A percentile compares a stretch with the other conserved stretches of the same genome.
Conservation (phyloP, 306 rosid genomes). For the Boehmeria nivea region DNA sequence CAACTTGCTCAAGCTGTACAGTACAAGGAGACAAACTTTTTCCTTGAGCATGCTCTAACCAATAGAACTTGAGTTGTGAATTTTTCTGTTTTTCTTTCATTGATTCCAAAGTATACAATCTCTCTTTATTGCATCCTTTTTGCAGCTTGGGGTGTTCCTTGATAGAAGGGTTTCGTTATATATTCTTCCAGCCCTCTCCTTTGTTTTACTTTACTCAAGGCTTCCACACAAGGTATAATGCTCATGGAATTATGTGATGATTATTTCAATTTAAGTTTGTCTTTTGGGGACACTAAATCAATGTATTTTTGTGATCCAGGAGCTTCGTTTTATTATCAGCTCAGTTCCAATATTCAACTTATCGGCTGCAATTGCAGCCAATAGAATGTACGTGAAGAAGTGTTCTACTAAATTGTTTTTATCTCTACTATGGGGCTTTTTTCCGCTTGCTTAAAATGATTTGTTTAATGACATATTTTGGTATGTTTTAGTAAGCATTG, state of each 20-base stretch:
- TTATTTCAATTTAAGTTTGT: conserved; percentile 9
- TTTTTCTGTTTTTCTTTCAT: neutral
- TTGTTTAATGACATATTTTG: too few species aligned
- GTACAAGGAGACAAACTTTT: too few species aligned
- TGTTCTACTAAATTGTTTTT: too few species aligned
- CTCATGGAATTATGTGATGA: neutral
- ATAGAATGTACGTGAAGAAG: conserved; percentile 58
- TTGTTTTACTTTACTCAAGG: conserved; percentile 80
- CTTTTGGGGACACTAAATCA: neutral
- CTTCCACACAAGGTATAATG: conserved; percentile 91
- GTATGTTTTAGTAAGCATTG: too few species aligned
- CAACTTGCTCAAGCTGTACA: too few species aligned
- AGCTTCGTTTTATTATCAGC: conserved; percentile 82
- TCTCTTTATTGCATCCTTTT: too few species aligned
- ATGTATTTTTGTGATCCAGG: conserved; percentile 53
- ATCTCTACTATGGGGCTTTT: too few species aligned
- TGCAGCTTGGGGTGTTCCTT: conserved; percentile 75
- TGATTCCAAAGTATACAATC: too few species aligned
- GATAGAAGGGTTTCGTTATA: conserved; percentile 69
- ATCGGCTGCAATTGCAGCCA: conserved; percentile 82
- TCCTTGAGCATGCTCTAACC: too few species aligned
- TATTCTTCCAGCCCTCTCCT: conserved; percentile 62
- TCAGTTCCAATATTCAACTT: conserved; percentile 86
- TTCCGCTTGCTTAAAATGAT: too few species aligned
- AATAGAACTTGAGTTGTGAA: neutral